phyloP scores from a whole-genome alignment of 768 basidiomycete species.

The Hysterangium stoloniferum region DNA sequence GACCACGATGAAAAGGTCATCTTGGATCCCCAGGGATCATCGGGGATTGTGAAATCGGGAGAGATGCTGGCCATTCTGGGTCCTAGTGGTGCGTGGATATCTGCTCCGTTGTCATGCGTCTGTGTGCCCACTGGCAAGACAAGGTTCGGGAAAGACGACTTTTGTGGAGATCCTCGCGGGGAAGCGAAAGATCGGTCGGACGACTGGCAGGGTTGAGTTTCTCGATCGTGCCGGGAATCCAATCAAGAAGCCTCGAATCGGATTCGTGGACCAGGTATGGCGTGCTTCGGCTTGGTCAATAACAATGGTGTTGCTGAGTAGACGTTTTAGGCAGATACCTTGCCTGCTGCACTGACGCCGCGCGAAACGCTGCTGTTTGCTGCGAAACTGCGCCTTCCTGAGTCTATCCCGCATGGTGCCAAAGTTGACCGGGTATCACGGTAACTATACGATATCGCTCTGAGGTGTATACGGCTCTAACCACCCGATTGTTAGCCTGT shows the following conservation, averaged over 20 bases:
- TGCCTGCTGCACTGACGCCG: slow-evolving; percentile 74
- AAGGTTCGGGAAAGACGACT: slow-evolving; percentile 85
- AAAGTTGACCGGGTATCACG: slow-evolving; percentile 52
- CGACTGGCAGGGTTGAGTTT: slow-evolving; percentile 59
- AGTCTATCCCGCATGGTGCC: slow-evolving; percentile 51
- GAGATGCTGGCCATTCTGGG: slow-evolving; percentile 90
- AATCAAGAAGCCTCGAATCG: slow-evolving; percentile 24
- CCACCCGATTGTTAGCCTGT: slow-evolving; percentile 30
- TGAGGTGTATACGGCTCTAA: background rate
- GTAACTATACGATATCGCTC: slow-evolving; percentile 24
- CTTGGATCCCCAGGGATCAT: slow-evolving; percentile 49
- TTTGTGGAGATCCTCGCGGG: slow-evolving; percentile 86
- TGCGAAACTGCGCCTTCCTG: slow-evolving; percentile 77
- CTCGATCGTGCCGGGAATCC: slow-evolving; percentile 19
- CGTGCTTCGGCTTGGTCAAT: slow-evolving; percentile 19
- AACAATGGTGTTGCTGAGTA: slow-evolving; percentile 1
- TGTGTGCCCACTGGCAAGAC: too few species aligned
- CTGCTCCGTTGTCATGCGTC: too few species aligned
- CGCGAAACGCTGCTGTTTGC: slow-evolving; percentile 80
- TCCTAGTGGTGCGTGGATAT: slow-evolving; percentile 72
- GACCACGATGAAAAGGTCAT: slow-evolving; percentile 49
- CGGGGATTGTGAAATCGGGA: slow-evolving; percentile 66
- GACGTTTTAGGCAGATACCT: slow-evolving; percentile 69
- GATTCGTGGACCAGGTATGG: slow-evolving; percentile 31
- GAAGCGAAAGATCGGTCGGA: slow-evolving; percentile 66